phyloP scores from a whole-genome alignment of 345 rosid genomes.

The Syzygium grande region DNA sequence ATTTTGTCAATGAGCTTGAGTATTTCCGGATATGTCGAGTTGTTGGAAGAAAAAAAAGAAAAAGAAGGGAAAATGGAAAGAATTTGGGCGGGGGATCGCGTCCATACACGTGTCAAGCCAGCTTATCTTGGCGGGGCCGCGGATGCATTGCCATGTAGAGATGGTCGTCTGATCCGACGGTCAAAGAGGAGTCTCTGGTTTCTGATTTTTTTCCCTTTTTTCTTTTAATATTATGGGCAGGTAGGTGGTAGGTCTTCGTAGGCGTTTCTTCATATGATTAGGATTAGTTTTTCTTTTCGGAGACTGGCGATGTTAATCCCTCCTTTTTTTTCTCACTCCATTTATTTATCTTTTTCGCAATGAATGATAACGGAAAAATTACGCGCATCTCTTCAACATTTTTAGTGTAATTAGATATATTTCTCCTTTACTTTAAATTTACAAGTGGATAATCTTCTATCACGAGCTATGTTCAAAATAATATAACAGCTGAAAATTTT shows the following conservation, averaged over 20 bases:
- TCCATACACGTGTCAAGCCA: not conserved
- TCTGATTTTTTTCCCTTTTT: not conserved
- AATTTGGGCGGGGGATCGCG: not conserved
- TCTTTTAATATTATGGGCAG: not conserved
- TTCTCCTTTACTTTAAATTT: not conserved
- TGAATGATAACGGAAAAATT: too few species aligned
- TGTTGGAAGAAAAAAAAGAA: not conserved
- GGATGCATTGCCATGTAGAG: not conserved
- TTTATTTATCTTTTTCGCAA: too few species aligned
- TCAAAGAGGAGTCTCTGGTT: not conserved
- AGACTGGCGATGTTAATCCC: not conserved
- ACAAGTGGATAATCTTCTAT: not conserved
- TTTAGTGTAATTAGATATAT: not conserved
- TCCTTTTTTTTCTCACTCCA: not conserved
- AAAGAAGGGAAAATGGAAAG: not conserved
- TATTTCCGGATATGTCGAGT: not conserved
- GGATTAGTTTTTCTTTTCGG: not conserved
- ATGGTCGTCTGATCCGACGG: not conserved
- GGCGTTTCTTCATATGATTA: not conserved
- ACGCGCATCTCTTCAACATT: not conserved
- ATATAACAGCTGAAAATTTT: not conserved
- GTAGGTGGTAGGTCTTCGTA: not conserved
- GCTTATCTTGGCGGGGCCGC: not conserved
- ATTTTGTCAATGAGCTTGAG: not conserved
- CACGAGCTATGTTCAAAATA: not conserved